Evolutionary conservation across 345 rosid genomes (phyloP).

Genomic region (Dovyalis caffra): DNA sequence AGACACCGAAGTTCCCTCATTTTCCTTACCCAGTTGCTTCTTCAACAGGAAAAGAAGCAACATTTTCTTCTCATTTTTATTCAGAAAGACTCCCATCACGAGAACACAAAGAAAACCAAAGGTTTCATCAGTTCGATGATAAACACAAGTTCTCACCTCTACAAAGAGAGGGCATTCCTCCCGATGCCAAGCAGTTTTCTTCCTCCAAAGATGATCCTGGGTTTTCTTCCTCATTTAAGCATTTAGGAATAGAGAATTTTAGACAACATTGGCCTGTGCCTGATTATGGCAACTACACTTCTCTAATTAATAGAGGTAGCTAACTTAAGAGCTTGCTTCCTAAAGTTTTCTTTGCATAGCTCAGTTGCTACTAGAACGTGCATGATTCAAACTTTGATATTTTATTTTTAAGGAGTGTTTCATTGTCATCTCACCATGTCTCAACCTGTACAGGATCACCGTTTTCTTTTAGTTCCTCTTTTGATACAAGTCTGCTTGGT

Average conservation of each 20-base stretch:
- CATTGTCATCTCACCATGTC: constrained; percentile 17
- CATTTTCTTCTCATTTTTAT: constrained; percentile 28
- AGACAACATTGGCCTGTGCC: constrained; percentile 32
- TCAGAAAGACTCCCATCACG: constrained; percentile 22
- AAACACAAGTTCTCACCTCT: constrained; percentile 24
- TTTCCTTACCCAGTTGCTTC: constrained; percentile 27
- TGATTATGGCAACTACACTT: constrained; percentile 35
- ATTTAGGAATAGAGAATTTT: constrained; percentile 34
- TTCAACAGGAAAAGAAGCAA: constrained; percentile 28
- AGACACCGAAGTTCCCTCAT: constrained; percentile 25
- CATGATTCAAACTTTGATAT: constrained; percentile 15
- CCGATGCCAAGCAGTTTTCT: constrained; percentile 27
- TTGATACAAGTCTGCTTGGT: constrained; percentile 33
- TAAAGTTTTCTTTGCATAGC: constrained; percentile 39
- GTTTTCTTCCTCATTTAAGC: constrained; percentile 33
- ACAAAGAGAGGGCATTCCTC: constrained; percentile 22
- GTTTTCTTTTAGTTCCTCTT: constrained; percentile 31
- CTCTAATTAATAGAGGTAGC: constrained; percentile 31
- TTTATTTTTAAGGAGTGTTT: constrained; percentile 17
- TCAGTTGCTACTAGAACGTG: constrained; percentile 15
- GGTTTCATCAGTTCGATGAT: constrained; percentile 25
- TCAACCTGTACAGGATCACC: constrained; percentile 40
- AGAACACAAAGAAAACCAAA: constrained; percentile 27
- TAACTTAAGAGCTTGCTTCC: constrained; percentile 44
- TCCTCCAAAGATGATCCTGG: constrained; percentile 35